These are phyloP conservation scores for Russula abietina DNA, from an alignment of 768 basidiomycete species.

Conservation along the genomic window DNA sequence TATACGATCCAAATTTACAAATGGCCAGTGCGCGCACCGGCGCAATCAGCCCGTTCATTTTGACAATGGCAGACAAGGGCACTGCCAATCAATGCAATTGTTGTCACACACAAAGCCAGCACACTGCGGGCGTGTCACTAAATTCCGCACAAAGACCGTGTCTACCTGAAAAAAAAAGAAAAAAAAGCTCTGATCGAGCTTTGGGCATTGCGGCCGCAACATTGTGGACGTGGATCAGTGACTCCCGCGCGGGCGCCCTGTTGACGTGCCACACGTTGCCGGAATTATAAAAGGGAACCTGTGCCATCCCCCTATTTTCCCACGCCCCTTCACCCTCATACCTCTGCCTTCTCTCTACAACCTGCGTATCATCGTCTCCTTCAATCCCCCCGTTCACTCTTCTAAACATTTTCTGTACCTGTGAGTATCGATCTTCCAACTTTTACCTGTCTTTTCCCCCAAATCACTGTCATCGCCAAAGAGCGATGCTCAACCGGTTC, in stretches of 20 bases:
- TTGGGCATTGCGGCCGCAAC: not conserved
- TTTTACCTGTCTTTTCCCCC: not conserved
- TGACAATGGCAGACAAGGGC: not conserved
- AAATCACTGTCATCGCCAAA: conserved; percentile 1
- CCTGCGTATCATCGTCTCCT: conserved; percentile 13
- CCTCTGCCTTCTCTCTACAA: conserved; percentile 25
- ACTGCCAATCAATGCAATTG: not conserved
- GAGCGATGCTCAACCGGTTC: not conserved
- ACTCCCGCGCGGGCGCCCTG: conserved; percentile 7
- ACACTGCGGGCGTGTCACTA: not conserved
- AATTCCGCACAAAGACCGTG: not conserved
- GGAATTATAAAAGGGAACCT: conserved; percentile 25
- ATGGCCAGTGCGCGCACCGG: not conserved
- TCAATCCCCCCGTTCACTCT: conserved; percentile 11
- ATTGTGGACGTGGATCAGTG: not conserved
- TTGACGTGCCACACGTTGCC: conserved; percentile 20
- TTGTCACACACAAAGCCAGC: not conserved
- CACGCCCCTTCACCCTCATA: conserved; percentile 28
- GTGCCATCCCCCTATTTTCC: conserved; percentile 26
- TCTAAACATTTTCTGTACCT: conserved; percentile 5
- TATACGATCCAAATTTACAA: not conserved
- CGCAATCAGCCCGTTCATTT: not conserved
- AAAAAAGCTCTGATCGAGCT: not conserved
- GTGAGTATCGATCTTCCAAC: conserved; percentile 7
- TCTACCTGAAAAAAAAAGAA: not conserved